phyloP scores from a whole-genome alignment of 2,329 filamentous ascomycete genomes.

The Colletotrichum aenigma region DNA sequence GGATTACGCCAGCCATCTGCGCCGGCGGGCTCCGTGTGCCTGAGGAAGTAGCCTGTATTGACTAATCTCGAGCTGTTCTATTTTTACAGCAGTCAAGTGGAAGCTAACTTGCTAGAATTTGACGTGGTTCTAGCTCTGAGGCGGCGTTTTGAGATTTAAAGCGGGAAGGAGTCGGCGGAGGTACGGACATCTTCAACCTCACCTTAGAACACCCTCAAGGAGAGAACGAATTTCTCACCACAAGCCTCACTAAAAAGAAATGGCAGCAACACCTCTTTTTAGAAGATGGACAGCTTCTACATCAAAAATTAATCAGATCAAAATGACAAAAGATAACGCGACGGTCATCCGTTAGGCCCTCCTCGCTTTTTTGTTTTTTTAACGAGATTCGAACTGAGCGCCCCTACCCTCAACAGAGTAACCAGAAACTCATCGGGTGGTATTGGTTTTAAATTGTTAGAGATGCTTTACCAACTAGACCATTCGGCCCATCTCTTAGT shows the following conservation, averaged over 20 bases:
- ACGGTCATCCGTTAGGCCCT: neutral
- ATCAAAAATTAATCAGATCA: neutral
- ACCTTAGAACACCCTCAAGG: neutral
- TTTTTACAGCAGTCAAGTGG: no score
- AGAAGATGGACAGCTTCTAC: fast-evolving
- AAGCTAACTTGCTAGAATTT: neutral
- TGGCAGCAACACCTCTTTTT: neutral
- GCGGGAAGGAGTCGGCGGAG: neutral
- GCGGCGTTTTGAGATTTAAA: neutral
- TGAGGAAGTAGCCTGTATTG: neutral
- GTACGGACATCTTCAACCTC: neutral
- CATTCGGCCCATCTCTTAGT: neutral
- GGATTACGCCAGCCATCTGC: neutral
- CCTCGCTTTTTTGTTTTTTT: neutral
- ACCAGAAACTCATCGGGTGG: neutral
- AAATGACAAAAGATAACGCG: neutral
- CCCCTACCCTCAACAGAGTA: neutral
- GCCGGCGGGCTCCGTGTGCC: neutral
- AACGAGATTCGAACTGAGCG: neutral
- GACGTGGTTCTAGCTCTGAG: neutral
- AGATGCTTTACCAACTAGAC: neutral
- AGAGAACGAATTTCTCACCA: neutral
- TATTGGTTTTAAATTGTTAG: neutral
- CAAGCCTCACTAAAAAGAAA: neutral
- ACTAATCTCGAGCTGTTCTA: neutral